Evolutionary conservation across 2,329 filamentous ascomycete genomes (phyloP).

Genomic region (Diaporthe sp.): DNA sequence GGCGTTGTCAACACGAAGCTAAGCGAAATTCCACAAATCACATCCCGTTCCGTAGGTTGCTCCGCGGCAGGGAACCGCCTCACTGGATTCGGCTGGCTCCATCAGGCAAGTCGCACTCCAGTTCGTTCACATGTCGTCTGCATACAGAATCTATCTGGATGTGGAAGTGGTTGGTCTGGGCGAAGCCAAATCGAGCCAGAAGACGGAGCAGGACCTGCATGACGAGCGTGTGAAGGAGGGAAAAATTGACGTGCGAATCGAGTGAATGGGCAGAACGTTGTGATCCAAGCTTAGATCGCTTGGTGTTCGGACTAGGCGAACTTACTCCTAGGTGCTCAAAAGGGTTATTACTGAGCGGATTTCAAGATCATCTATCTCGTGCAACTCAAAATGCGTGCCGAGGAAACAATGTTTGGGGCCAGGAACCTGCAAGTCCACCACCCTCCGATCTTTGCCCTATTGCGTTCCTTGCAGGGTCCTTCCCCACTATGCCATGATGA

Average conservation of each 20-base stretch:
- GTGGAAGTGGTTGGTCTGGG: neutral
- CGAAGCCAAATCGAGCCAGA: neutral
- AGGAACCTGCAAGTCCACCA: constrained; percentile 5
- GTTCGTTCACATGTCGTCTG: neutral
- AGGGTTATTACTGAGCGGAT: neutral
- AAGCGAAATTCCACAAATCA: constrained; percentile 30
- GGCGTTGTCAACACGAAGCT: constrained; percentile 25
- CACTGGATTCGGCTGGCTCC: neutral
- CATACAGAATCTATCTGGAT: neutral
- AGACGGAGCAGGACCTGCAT: neutral
- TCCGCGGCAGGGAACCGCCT: neutral
- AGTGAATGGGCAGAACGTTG: neutral
- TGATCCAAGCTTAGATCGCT: neutral
- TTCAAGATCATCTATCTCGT: neutral
- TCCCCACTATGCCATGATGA: constrained; percentile 10
- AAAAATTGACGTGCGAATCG: neutral
- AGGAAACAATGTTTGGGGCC: neutral
- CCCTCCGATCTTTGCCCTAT: constrained; percentile 13
- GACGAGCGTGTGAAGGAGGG: neutral
- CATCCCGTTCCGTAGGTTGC: neutral
- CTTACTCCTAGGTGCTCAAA: neutral
- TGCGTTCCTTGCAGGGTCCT: constrained; percentile 1
- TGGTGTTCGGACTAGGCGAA: neutral
- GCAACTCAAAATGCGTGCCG: neutral
- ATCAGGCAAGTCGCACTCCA: neutral